Evolutionary conservation across 352 stramenopile species (phyloP), one percentile per base, ranked within the genome.

Genomic region (Phytophthora sp.): DNA sequence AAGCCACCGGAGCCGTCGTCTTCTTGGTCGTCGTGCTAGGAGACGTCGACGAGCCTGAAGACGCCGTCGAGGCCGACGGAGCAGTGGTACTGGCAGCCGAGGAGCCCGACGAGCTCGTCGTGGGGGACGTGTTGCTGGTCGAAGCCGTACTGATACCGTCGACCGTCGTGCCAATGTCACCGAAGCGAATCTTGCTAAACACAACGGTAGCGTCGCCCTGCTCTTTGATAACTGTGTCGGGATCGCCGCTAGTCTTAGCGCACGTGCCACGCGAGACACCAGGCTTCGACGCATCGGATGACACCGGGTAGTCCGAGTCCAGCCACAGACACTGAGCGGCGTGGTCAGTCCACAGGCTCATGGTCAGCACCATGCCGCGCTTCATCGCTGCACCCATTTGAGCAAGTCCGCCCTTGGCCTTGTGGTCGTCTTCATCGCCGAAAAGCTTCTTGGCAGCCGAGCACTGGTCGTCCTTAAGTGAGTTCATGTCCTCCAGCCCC

Each of bases 291-390:
- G 73, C 35, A 33, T 76, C 69, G n/a, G 67, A 60, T n/a, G n/a
- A n/a, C 4, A 47, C 41, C 2, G 55, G n/a, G 0, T 70, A 66
- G 54, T 79, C 81, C 50, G 64, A 78, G 77, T 90, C 81, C 29
- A 90, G 67, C 81, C 81, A 90, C 23, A 76, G 67, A 35, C 69
- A 81, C 38, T 88, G 57, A 21, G 70, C 70, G 3, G 64, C 76
- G 52, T 84, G 60, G 68, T 90, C 81, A 0, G 74, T 67, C 81
- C 81, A 90, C 36, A 90, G 49, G 38, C 78, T 88, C 68, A 90
- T 87, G 12, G 73, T 68, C 44, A 90, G 59, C 26, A 84, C 78
- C 55, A 90, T 61, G n/a, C 81, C 81, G 11, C 64, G 66, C 27
- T 65, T 36, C 38, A 90, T 73, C 50, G 72, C 56, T 7, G 70